Base-by-base conservation (phyloP, 2,329 filamentous ascomycete genomes). In the Curvularia hawaiiensis region DNA sequence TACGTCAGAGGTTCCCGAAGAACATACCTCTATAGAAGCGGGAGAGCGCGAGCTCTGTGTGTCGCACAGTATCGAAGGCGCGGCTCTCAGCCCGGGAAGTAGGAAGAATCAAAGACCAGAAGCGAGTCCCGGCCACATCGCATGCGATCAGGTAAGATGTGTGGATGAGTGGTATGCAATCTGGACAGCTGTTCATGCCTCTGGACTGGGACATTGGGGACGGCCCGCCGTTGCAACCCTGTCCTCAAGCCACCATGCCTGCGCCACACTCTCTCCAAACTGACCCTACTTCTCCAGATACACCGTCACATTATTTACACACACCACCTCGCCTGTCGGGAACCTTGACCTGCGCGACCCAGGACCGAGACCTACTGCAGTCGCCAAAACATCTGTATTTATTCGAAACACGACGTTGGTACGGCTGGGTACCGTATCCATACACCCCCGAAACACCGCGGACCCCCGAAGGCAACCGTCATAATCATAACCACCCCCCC, bases 1-100 rank as follows among this genome's bases (percentile, higher is more conserved):
- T 54, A 61, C 56, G 50, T 60, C 60, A 55, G 47, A 48, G 47
- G 52, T 16, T 30, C 38, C 16, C 8, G 38, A 30, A 45, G 48
- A 41, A 69, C 72, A 64, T 69, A 75, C 72, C 71, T 74, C 63
- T 73, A 75, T 67, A 71, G 58, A 74, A 72, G 62, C 53, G 59
- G 61, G 67, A 64, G 58, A 57, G 54, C 52, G 52, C 51, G 59
- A 50, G 58, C 62, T 53, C 41, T 51, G 59, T 52, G 54, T 47
- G 41, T 53, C 55, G 51, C 46, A 48, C 50, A 49, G 52, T 46
- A 41, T 45, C 46, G 54, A 48, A 56, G 35, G 38, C 24, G 26
- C 53, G 26, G 24, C 54, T 41, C 53, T 44, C 47, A 43, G 33
- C 54, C 51, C 61, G 45, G 31, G 58, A 56, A 55, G 60, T 54